phyloP scores from a whole-genome alignment of 192 early-diverging fungal species.

The Backusella psychrophila region DNA sequence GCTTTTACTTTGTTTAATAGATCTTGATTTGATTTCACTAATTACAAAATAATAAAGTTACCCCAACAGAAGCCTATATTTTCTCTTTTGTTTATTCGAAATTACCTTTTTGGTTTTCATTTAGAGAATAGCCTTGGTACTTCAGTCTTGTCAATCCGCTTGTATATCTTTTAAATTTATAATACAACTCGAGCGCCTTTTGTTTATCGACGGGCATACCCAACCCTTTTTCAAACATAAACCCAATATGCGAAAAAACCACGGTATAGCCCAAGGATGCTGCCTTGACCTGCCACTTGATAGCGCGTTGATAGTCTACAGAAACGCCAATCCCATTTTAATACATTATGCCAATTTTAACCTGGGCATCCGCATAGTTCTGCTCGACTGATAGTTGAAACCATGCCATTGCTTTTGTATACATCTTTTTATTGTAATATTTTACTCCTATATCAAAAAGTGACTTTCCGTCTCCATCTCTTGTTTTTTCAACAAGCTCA shows the following conservation, averaged over 20 bases:
- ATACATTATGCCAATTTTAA: not conserved
- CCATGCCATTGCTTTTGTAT: not conserved
- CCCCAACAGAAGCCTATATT: not conserved
- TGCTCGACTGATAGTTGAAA: not conserved
- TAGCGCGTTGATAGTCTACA: not conserved
- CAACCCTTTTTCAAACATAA: not conserved
- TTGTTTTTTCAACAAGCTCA: not conserved
- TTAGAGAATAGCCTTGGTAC: not conserved
- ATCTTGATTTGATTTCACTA: not conserved
- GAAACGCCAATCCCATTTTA: not conserved
- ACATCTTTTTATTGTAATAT: not conserved
- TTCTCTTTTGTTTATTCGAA: not conserved
- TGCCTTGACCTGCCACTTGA: not conserved
- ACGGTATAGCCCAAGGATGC: not conserved
- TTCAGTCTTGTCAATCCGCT: not conserved
- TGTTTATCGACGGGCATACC: not conserved
- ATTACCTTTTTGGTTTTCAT: not conserved
- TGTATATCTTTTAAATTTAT: not conserved
- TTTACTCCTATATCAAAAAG: not conserved
- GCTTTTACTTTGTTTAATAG: not conserved
- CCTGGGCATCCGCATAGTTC: not conserved
- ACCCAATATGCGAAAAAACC: not conserved
- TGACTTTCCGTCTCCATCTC: not conserved
- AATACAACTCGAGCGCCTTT: not conserved
- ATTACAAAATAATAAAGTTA: not conserved